phyloP scores from a whole-genome alignment of 139 green algal species.

The Micromonas commoda region DNA sequence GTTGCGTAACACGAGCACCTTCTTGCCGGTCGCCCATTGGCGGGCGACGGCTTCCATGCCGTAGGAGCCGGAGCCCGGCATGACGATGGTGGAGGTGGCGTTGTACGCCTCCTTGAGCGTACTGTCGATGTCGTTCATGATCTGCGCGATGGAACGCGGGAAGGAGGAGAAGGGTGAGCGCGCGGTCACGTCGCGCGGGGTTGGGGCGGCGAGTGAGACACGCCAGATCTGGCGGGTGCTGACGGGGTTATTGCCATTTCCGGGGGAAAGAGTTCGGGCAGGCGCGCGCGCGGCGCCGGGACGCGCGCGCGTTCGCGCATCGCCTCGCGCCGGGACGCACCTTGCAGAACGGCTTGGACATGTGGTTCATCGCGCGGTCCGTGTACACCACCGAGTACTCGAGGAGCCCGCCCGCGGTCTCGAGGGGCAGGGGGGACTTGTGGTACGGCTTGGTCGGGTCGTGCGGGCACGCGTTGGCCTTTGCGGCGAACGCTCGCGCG shows the following conservation, averaged over 20 bases:
- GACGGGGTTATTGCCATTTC: neutral
- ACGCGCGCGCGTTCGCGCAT: too few species aligned
- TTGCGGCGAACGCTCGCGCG: too few species aligned
- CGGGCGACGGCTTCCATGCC: conserved; percentile 36
- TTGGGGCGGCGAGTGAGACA: neutral
- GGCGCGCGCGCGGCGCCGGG: too few species aligned
- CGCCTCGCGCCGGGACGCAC: neutral
- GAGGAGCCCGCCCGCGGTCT: conserved; percentile 15
- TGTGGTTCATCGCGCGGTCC: conserved; percentile 35
- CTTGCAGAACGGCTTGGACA: conserved; percentile 31
- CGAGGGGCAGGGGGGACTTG: conserved; percentile 20
- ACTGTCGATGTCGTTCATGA: conserved; percentile 33
- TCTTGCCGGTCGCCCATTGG: conserved; percentile 25
- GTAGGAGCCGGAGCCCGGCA: conserved; percentile 30
- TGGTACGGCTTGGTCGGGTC: conserved; percentile 8
- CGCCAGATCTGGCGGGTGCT: neutral
- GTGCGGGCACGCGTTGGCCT: neutral
- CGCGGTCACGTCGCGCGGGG: too few species aligned
- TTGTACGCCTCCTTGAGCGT: conserved; percentile 33
- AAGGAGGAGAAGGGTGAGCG: too few species aligned
- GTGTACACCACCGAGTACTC: conserved; percentile 41
- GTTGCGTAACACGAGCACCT: conserved; percentile 30
- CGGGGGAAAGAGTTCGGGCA: too few species aligned
- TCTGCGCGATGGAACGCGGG: too few species aligned
- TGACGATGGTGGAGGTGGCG: conserved; percentile 19